Evolutionary conservation across 768 basidiomycete species (phyloP).

Genomic region (Pisolithus orientalis): DNA sequence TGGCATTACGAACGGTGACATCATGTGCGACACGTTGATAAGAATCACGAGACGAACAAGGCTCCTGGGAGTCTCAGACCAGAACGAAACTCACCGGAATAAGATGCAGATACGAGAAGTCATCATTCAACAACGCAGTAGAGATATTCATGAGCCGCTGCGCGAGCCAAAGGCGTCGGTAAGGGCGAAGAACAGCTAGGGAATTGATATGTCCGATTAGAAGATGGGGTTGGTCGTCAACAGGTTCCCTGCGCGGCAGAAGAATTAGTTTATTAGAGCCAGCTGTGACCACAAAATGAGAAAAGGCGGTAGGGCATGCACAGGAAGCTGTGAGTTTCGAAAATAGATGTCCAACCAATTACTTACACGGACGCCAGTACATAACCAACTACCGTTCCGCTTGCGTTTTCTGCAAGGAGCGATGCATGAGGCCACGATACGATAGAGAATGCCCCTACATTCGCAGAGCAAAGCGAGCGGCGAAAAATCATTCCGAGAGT

Average conservation of each 20-base stretch:
- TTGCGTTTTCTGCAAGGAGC: constrained; percentile 46
- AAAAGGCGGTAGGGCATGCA: too few relatives aligned
- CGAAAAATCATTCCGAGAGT: too few relatives aligned
- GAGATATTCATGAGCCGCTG: constrained; percentile 20
- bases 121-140: constrained; percentile 11
- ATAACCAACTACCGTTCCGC: constrained; percentile 48
- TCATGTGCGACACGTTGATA: constrained; percentile 32
- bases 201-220: constrained; percentile 26
- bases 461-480: not conserved
- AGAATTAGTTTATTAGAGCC: too few relatives aligned
- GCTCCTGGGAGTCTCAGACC: too few relatives aligned
- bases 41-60: too few relatives aligned
- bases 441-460: constrained; percentile 39
- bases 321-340: not conserved
- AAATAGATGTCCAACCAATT: too few relatives aligned
- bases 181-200: constrained; percentile 21
- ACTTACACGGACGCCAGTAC: constrained; percentile 51
- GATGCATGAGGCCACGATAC: constrained; percentile 49
- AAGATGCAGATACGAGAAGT: too few relatives aligned
- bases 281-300: too few relatives aligned
- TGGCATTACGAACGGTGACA: constrained; percentile 35
- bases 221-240: constrained; percentile 5
- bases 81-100: too few relatives aligned
- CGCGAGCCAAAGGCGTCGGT: constrained; percentile 24
- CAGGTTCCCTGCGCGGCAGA: constrained; percentile 15